Percentiles rank a stretch among this genome's conserved stretches.
phyloP scores from a whole-genome alignment of 345 rosid species.

The Passiflora organensis region DNA sequence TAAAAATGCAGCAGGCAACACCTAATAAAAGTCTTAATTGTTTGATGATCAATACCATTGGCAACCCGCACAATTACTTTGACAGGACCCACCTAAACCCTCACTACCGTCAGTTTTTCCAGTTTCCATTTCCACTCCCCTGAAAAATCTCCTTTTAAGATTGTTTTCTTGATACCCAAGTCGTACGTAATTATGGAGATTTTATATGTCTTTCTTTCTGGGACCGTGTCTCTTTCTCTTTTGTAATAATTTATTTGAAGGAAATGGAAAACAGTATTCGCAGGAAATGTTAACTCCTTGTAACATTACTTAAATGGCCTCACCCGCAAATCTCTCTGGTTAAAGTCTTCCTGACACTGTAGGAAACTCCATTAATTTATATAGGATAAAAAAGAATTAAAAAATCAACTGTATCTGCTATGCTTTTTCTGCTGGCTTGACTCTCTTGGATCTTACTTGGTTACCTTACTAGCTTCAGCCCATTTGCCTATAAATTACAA shows the following conservation, averaged over 20 bases:
- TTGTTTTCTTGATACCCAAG: too few species aligned
- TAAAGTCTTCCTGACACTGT: background rate
- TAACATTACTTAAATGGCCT: conserved; percentile 2
- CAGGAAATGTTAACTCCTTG: background rate
- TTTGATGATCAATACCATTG: background rate
- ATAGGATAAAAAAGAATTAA: background rate
- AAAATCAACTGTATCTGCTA: background rate
- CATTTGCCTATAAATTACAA: conserved; percentile 4
- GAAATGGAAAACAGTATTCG: background rate
- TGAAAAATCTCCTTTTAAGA: background rate
- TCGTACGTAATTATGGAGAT: too few species aligned
- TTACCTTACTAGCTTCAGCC: too few species aligned
- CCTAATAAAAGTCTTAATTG: background rate
- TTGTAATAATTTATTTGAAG: background rate
- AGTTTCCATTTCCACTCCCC: background rate
- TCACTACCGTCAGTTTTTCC: background rate
- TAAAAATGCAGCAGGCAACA: background rate
- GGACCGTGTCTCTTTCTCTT: too few species aligned
- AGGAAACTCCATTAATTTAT: background rate
- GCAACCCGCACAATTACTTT: background rate
- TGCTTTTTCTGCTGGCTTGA: background rate
- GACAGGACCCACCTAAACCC: background rate
- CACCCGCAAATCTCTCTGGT: background rate
- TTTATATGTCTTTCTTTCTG: too few species aligned
- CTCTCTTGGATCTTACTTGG: background rate